phyloP scores from a whole-genome alignment of 2,329 filamentous ascomycete genomes.

The Aspergillus carbonarius region DNA sequence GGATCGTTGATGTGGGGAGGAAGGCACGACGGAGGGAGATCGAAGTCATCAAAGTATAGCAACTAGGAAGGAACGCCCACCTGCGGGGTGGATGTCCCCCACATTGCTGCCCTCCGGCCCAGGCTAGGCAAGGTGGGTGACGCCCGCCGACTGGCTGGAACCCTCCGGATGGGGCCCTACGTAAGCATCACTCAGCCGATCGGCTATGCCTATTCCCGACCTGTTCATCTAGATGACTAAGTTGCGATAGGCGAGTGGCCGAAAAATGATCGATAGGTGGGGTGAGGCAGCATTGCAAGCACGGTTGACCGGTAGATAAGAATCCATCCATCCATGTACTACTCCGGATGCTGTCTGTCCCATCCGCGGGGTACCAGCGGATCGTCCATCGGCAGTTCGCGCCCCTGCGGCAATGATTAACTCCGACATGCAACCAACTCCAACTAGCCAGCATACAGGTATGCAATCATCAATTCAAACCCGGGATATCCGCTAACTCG shows the following conservation, averaged over 20 bases:
- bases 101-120: neutral
- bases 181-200: conserved; percentile 5
- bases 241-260: too few relatives aligned
- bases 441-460: neutral
- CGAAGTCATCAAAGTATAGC: neutral
- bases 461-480: neutral
- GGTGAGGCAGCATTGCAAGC: neutral
- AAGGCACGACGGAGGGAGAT: neutral
- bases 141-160: neutral
- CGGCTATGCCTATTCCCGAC: conserved; percentile 5
- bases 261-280: neutral
- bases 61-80: too few relatives aligned
- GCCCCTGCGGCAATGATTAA: neutral
- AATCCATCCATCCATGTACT: neutral
- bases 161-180: neutral
- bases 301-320: too few relatives aligned
- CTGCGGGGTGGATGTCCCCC: neutral
- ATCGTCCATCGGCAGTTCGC: neutral
- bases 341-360: too few relatives aligned
- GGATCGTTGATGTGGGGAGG: neutral
- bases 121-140: too few relatives aligned
- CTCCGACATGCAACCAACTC: neutral
- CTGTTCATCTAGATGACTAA: too few relatives aligned
- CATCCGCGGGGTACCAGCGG: neutral
- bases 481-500: conserved; percentile 27